phyloP scores from a whole-genome alignment of 169 alveolate species.

The Cryptosporidium sp. region DNA sequence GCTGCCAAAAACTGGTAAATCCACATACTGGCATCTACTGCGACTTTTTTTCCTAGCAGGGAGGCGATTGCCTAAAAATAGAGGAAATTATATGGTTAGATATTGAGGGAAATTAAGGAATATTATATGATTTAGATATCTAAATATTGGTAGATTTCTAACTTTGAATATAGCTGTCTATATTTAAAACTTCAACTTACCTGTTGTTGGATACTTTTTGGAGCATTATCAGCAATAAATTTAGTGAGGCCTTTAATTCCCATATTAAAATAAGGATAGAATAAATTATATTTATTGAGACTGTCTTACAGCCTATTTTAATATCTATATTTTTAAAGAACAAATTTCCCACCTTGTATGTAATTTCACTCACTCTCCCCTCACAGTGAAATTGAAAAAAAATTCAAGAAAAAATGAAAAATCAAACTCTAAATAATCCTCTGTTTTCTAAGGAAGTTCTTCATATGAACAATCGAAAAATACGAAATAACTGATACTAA shows the following conservation, averaged over 20 bases:
- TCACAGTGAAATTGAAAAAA: not conserved
- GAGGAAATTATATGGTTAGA: conserved; percentile 5
- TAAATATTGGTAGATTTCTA: not conserved
- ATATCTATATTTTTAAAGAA: not conserved
- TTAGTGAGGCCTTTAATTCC: conserved; percentile 93
- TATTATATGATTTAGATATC: not conserved
- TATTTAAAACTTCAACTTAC: conserved; percentile 48
- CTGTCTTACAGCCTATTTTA: not conserved
- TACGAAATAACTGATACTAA: conserved; percentile 11
- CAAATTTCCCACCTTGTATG: not conserved
- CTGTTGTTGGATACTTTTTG: conserved; percentile 77
- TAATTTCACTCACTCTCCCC: conserved; percentile 14
- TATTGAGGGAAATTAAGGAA: conserved; percentile 2
- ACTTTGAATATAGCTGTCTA: conserved; percentile 19
- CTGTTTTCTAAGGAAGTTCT: conserved; percentile 43
- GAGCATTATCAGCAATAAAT: conserved; percentile 91
- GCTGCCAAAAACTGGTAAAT: conserved; percentile 86
- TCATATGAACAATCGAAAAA: conserved; percentile 42
- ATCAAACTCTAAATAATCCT: conserved; percentile 22
- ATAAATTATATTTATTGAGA: not conserved
- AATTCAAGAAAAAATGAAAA: not conserved
- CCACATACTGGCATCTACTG: conserved; percentile 88
- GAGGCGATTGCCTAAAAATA: conserved; percentile 53
- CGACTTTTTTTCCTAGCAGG: conserved; percentile 82
- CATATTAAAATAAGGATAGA: conserved; percentile 77